A percentile compares a stretch with the other conserved stretches of the same genome.
phyloP scores from a whole-genome alignment of 345 rosid genomes.

The Mangifera indica region DNA sequence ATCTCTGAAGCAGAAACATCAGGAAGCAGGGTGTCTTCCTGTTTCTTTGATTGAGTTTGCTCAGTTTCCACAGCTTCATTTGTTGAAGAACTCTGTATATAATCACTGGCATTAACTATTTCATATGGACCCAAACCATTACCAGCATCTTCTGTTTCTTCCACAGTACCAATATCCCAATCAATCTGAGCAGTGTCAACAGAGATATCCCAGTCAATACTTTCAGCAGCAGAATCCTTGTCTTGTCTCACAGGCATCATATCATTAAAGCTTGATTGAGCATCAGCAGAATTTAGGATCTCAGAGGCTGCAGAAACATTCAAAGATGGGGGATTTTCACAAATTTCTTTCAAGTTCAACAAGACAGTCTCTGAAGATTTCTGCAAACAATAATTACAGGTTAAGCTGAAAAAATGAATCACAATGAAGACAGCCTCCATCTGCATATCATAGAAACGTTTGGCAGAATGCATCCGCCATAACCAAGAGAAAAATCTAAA shows the following conservation, averaged over 20 bases:
- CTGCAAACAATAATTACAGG: conserved; percentile 47
- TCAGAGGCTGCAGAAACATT: conserved; percentile 58
- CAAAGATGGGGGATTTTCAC: conserved; percentile 75
- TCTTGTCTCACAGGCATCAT: conserved; percentile 36
- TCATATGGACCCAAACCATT: conserved; percentile 92
- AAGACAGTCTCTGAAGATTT: conserved; percentile 49
- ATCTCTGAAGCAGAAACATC: conserved; percentile 59
- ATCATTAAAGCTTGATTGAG: conserved; percentile 40
- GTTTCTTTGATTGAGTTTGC: conserved; percentile 30
- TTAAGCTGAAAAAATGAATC: conserved; percentile 15
- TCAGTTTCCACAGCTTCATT: conserved; percentile 40
- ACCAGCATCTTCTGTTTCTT: conserved; percentile 69
- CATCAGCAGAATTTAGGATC: conserved; percentile 42
- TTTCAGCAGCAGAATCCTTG: conserved; percentile 46
- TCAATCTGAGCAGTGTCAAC: conserved; percentile 78
- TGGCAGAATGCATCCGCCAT: not conserved
- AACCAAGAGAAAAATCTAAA: conserved; percentile 8
- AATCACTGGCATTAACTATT: conserved; percentile 76
- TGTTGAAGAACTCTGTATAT: conserved; percentile 42
- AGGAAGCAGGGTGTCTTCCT: conserved; percentile 34
- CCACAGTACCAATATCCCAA: conserved; percentile 88
- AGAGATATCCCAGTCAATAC: conserved; percentile 90
- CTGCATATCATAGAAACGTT: not conserved
- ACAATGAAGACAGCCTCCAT: conserved; percentile 2
- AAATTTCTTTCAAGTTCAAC: conserved; percentile 59